A percentile compares a stretch with the other conserved stretches of the same genome.
These are phyloP conservation scores for Nicotiana tabacum DNA, from an alignment of 257 asterid genomes.

Conservation along the genomic window DNA sequence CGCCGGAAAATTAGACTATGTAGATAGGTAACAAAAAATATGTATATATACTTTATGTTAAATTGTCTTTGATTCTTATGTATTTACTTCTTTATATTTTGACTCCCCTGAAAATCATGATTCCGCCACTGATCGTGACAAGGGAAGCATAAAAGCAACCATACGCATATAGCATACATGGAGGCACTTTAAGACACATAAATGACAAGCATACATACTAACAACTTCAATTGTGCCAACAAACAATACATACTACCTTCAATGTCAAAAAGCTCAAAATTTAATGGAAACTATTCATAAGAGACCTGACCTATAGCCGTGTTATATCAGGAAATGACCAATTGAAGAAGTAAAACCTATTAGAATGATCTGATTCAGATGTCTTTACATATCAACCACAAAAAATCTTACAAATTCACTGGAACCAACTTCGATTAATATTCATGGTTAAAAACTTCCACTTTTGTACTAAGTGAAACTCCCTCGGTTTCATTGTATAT, in stretches of 20 bases:
- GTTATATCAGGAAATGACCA: background rate
- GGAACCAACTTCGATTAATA: background rate
- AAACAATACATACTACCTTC: background rate
- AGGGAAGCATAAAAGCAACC: background rate
- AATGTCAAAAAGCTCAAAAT: background rate
- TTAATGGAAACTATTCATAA: background rate
- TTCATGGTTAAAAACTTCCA: background rate
- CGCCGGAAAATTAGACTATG: no score
- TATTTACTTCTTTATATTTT: no score
- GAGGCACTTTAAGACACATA: background rate
- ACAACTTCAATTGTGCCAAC: background rate
- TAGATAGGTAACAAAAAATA: no score
- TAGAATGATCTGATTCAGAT: background rate
- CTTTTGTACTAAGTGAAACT: background rate
- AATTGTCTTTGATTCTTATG: no score
- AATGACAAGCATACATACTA: background rate
- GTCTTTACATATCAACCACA: background rate
- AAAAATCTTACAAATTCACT: background rate
- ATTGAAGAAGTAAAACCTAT: background rate
- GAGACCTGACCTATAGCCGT: background rate
- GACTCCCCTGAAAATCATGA: no score
- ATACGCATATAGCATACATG: background rate
- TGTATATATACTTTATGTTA: no score
- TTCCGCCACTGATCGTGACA: background rate
- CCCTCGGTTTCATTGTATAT: background rate